A percentile compares a stretch with the other conserved stretches of the same genome.
phyloP scores from a whole-genome alignment of 768 basidiomycete species.

The Hortiboletus flavorubellus region DNA sequence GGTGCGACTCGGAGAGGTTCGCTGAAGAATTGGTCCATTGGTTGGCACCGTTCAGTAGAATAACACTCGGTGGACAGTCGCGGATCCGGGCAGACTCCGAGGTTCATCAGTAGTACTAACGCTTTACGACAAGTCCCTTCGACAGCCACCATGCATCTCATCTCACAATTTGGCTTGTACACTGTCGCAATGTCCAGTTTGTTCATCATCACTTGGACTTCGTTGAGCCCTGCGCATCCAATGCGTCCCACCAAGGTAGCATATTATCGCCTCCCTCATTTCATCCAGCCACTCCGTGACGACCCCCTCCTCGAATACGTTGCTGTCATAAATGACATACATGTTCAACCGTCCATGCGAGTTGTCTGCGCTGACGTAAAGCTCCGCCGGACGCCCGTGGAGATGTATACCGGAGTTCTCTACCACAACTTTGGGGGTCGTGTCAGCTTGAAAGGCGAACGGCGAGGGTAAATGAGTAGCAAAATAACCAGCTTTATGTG shows the following conservation, averaged over 20 bases:
- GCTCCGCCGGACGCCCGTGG: constrained; percentile 43
- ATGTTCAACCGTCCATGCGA: constrained; percentile 33
- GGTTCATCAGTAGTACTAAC: no score
- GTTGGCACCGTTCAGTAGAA: no score
- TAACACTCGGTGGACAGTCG: no score
- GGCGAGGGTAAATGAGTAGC: background rate
- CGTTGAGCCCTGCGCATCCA: background rate
- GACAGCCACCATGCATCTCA: background rate
- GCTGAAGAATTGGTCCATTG: no score
- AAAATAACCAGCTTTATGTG: constrained; percentile 6
- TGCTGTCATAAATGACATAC: constrained; percentile 39
- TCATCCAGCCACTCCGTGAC: constrained; percentile 50
- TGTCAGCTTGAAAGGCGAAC: background rate
- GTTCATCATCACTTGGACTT: background rate
- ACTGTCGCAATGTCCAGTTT: background rate
- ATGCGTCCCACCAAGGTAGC: constrained; percentile 26
- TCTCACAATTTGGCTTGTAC: background rate
- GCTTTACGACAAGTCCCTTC: no score
- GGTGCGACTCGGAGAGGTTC: no score
- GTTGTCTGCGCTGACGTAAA: constrained; percentile 41
- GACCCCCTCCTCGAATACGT: constrained; percentile 41
- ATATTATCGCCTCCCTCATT: constrained; percentile 32
- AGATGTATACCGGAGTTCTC: constrained; percentile 21
- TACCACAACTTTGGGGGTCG: constrained; percentile 11
- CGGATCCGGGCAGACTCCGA: no score